phyloP scores from a whole-genome alignment of 345 rosid species.

The Dovyalis caffra region DNA sequence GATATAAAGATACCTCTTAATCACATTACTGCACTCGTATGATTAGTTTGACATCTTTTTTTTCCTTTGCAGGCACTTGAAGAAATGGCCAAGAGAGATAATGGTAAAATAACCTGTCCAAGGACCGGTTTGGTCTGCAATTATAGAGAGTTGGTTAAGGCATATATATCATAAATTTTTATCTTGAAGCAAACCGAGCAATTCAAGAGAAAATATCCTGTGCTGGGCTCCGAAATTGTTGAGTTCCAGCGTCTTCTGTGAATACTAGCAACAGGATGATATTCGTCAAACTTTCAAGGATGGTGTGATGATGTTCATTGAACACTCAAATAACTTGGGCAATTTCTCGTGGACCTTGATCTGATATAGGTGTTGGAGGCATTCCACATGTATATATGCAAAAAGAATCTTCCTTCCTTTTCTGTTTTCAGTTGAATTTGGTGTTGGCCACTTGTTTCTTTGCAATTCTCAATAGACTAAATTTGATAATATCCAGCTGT shows the following conservation, averaged over 20 bases:
- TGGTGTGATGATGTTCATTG: neutral
- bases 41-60: slow-evolving; percentile 2
- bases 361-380: neutral
- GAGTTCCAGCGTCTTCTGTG: slow-evolving; percentile 5
- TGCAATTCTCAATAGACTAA: neutral
- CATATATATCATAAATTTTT: slow-evolving; percentile 64
- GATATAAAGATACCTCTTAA: neutral
- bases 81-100: slow-evolving; percentile 81
- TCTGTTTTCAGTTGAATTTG: too few species aligned
- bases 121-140: slow-evolving; percentile 66
- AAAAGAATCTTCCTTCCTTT: neutral
- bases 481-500: neutral
- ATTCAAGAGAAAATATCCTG: neutral
- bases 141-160: slow-evolving; percentile 76
- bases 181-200: neutral
- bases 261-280: slow-evolving; percentile 3
- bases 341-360: neutral
- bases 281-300: too few species aligned
- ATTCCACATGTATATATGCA: neutral
- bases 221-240: neutral
- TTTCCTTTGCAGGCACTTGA: slow-evolving; percentile 67
- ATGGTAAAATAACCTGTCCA: slow-evolving; percentile 80
- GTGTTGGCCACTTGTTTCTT: neutral
- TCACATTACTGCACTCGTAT: neutral
- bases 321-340: neutral